A percentile compares a stretch with the other conserved stretches of the same genome.
phyloP scores from a whole-genome alignment of 164 flowering plant genomes.

The Stephania yunnanensis region DNA sequence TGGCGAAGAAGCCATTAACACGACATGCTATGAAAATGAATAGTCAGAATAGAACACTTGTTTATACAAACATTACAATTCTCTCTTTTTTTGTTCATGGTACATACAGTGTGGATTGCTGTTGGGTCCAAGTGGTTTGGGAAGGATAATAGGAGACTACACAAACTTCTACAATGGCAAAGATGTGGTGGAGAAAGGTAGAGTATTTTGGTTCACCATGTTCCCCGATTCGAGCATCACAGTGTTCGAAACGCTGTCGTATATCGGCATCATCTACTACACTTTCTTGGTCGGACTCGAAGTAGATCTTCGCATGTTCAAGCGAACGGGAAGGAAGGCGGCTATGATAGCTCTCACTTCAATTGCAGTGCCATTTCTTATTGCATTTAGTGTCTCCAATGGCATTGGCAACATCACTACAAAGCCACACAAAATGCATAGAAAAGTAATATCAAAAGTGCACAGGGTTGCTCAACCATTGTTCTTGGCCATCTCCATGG shows the following conservation, averaged over 20 bases:
- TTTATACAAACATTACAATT: too few relatives aligned
- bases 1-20: too few relatives aligned
- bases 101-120: constrained; percentile 1
- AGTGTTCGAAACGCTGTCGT: background rate
- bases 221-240: background rate
- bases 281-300: constrained; percentile 3
- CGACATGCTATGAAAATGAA: too few relatives aligned
- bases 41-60: too few relatives aligned
- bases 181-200: background rate
- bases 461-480: background rate
- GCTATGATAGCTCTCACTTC: background rate
- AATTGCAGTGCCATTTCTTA: background rate
- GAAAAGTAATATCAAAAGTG: background rate
- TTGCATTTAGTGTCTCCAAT: background rate
- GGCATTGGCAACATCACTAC: background rate
- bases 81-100: background rate
- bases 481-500: background rate
- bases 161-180: background rate
- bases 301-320: background rate
- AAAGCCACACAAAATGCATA: background rate
- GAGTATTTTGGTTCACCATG: background rate
- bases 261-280: constrained; percentile 1
- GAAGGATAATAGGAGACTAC: background rate
- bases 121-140: constrained; percentile 1
- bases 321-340: background rate